Conservation (phyloP, 1,139 yeast species). For the Protomyces inundatus region DNA sequence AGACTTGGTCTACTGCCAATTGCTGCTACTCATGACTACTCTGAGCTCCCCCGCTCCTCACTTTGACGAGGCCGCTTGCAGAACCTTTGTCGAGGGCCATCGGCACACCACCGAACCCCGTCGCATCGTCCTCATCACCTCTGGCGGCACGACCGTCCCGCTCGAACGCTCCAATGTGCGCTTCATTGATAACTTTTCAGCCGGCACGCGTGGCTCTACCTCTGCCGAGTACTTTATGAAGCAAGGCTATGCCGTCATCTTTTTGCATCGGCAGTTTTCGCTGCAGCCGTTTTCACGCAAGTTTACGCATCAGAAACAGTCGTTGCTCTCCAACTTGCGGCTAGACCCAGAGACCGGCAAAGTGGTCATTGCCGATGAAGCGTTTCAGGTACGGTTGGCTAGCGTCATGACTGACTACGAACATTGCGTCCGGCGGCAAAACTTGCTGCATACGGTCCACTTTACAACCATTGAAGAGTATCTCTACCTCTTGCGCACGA, state of each 20-base stretch:
- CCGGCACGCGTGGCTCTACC: slow-evolving; percentile 96
- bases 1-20: no score
- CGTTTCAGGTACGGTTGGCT: not conserved
- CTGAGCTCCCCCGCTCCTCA: not conserved
- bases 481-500: slow-evolving; percentile 67
- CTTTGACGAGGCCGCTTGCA: not conserved
- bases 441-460: slow-evolving; percentile 64
- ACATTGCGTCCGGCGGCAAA: slow-evolving; percentile 53
- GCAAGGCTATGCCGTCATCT: slow-evolving; percentile 83
- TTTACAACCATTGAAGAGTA: slow-evolving; percentile 95
- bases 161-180: slow-evolving; percentile 93
- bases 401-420: not conserved
- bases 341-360: slow-evolving; percentile 31
- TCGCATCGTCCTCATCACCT: slow-evolving; percentile 26
- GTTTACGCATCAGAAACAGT: slow-evolving; percentile 76
- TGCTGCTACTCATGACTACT: no score
- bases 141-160: slow-evolving; percentile 98
- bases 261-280: slow-evolving; percentile 86
- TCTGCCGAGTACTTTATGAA: slow-evolving; percentile 87
- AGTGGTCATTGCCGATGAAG: slow-evolving; percentile 3
- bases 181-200: slow-evolving; percentile 92
- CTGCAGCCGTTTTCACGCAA: slow-evolving; percentile 81
- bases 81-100: not conserved
- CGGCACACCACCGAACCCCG: not conserved
- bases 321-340: slow-evolving; percentile 74